These are phyloP conservation scores for Nidula microcarpa DNA, from an alignment of 768 basidiomycete species.

Conservation along the genomic window DNA sequence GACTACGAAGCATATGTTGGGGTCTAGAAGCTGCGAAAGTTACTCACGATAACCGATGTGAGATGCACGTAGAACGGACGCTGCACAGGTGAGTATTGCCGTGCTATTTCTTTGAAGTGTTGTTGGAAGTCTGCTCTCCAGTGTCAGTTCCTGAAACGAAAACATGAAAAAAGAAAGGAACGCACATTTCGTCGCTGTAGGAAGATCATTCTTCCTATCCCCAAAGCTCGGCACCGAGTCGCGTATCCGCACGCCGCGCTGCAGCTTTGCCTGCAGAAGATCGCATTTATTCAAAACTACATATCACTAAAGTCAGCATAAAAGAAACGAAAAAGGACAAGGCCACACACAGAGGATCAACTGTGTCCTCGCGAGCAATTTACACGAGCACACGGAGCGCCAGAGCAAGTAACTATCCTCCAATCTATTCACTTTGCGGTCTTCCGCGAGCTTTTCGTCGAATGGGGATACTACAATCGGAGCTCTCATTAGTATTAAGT, in stretches of 20 bases:
- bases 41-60: conserved; percentile 73
- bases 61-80: conserved; percentile 71
- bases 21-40: not conserved
- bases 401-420: conserved; percentile 78
- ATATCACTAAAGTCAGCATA: conserved; percentile 3
- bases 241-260: conserved; percentile 59
- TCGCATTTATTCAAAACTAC: conserved; percentile 70
- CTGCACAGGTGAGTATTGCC: conserved; percentile 55
- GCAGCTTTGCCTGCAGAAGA: conserved; percentile 68
- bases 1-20: not conserved
- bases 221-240: conserved; percentile 74
- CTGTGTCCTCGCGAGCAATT: conserved; percentile 58
- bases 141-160: not conserved
- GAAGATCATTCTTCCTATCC: conserved; percentile 65
- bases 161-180: conserved; percentile 1
- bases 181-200: conserved; percentile 70
- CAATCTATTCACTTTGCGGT: conserved; percentile 65
- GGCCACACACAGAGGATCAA: conserved; percentile 41
- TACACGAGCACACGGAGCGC: conserved; percentile 70
- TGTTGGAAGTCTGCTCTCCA: conserved; percentile 63
- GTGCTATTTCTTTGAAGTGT: conserved; percentile 75
- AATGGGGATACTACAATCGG: conserved; percentile 64
- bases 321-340: not conserved
- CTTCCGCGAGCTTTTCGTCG: conserved; percentile 74
- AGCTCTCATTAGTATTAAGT: too few species aligned